Percentiles rank a stretch among this genome's conserved stretches.
Evolutionary conservation across 148 eudicot genomes (phyloP).

Genomic region (Agrostemma githago): DNA sequence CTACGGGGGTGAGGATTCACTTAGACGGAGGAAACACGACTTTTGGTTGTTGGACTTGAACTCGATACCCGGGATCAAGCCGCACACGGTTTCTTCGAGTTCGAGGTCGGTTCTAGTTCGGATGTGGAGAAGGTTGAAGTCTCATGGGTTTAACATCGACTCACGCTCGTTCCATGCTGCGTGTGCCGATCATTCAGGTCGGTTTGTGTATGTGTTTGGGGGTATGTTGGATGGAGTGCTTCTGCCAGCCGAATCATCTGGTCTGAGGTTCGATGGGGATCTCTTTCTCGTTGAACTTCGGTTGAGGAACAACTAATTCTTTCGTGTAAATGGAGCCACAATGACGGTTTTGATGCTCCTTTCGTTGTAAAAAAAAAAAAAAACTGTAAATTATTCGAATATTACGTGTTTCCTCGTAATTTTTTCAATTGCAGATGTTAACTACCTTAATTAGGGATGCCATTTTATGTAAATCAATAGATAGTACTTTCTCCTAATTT

Average conservation of each 20-base stretch:
- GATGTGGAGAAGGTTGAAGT: conserved; percentile 69
- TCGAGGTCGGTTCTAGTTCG: conserved; percentile 24
- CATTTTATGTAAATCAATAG: too few species aligned
- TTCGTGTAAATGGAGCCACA: not conserved
- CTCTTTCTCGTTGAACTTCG: conserved; percentile 67
- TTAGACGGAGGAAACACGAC: conserved; percentile 72
- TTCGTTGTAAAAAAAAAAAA: too few species aligned
- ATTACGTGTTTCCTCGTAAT: not conserved
- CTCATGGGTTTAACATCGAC: conserved; percentile 50
- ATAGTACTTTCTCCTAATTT: too few species aligned
- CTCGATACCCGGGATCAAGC: conserved; percentile 32
- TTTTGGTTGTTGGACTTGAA: conserved; percentile 80
- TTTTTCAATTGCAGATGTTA: not conserved
- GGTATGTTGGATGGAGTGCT: conserved; percentile 84
- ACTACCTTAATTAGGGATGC: too few species aligned
- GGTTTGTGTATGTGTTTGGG: conserved; percentile 65
- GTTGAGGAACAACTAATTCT: conserved; percentile 11
- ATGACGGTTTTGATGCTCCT: not conserved
- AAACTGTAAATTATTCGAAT: too few species aligned
- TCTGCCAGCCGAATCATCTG: conserved; percentile 55
- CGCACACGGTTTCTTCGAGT: conserved; percentile 24
- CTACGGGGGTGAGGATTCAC: conserved; percentile 91
- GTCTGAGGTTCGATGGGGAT: conserved; percentile 71
- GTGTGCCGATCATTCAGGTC: conserved; percentile 75
- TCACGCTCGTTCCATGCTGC: conserved; percentile 86